Evolutionary conservation across 169 alveolate genomes (phyloP).

Genomic region (Plasmodium fragile): DNA sequence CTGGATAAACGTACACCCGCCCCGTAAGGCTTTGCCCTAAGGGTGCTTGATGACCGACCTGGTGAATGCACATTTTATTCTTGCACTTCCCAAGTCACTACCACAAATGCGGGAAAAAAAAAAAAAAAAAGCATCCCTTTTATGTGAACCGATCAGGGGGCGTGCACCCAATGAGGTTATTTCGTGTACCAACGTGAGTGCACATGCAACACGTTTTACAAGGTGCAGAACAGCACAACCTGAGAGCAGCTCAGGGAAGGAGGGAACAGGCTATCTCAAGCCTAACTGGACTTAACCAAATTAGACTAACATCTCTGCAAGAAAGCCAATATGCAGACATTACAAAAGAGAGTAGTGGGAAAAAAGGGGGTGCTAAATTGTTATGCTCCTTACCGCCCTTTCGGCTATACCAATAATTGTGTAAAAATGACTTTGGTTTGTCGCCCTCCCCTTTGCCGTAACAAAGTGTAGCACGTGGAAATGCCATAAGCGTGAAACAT

Average conservation of each 20-base stretch:
- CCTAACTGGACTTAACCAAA: background rate
- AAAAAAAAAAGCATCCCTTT: background rate
- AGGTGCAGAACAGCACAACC: no score
- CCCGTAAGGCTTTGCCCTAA: background rate
- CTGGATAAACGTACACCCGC: background rate
- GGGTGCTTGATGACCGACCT: background rate
- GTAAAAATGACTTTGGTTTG: no score
- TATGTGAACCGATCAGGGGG: background rate
- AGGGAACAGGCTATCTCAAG: background rate
- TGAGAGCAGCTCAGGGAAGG: background rate
- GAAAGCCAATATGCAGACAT: background rate
- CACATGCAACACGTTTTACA: background rate
- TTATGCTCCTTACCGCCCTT: background rate
- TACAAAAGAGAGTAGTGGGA: background rate
- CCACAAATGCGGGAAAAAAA: background rate
- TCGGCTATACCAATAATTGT: background rate
- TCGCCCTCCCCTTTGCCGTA: background rate
- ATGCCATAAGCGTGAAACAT: background rate
- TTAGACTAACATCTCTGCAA: background rate
- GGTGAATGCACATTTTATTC: background rate
- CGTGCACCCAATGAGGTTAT: background rate
- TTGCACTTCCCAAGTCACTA: background rate
- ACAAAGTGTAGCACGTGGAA: background rate
- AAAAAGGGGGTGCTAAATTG: background rate
- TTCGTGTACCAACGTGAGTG: background rate